A percentile compares a stretch with the other conserved stretches of the same genome.
phyloP scores from a whole-genome alignment of 257 asterid genomes.

The Ilex asprella region DNA sequence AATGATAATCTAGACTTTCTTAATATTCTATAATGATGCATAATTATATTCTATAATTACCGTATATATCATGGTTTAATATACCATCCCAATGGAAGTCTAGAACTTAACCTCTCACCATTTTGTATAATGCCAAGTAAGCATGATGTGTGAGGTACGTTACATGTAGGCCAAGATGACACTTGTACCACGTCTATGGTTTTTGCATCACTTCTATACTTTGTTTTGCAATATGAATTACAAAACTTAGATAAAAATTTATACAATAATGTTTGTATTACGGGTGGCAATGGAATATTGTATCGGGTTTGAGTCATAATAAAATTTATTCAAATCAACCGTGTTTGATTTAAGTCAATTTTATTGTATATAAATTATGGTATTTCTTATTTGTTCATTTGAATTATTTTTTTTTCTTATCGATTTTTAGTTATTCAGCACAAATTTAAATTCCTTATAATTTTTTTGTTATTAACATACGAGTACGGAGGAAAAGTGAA shows the following conservation, averaged over 20 bases:
- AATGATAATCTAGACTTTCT: not conserved
- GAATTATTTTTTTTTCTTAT: too few species aligned
- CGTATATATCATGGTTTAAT: not conserved
- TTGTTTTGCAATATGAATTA: too few species aligned
- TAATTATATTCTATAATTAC: constrained; percentile 15
- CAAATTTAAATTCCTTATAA: not conserved
- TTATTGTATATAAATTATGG: too few species aligned
- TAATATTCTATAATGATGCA: constrained; percentile 12
- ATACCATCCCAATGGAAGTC: not conserved
- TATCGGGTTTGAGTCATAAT: too few species aligned
- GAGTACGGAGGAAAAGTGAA: constrained; percentile 29
- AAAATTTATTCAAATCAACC: too few species aligned
- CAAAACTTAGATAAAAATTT: too few species aligned
- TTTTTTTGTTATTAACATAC: not conserved
- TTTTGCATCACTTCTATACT: constrained; percentile 30
- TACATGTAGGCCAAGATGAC: constrained; percentile 7
- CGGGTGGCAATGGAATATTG: too few species aligned
- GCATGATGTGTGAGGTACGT: constrained; percentile 12
- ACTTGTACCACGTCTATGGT: constrained; percentile 15
- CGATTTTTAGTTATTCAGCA: too few species aligned
- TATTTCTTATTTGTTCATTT: too few species aligned
- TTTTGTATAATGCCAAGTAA: constrained; percentile 12
- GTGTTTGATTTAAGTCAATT: too few species aligned
- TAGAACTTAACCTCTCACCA: constrained; percentile 1
- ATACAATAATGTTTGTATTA: too few species aligned